Evolutionary conservation across 164 flowering plant genomes (phyloP), one percentile per base, ranked within the genome.

Genomic region (Stephania yunnanensis): DNA sequence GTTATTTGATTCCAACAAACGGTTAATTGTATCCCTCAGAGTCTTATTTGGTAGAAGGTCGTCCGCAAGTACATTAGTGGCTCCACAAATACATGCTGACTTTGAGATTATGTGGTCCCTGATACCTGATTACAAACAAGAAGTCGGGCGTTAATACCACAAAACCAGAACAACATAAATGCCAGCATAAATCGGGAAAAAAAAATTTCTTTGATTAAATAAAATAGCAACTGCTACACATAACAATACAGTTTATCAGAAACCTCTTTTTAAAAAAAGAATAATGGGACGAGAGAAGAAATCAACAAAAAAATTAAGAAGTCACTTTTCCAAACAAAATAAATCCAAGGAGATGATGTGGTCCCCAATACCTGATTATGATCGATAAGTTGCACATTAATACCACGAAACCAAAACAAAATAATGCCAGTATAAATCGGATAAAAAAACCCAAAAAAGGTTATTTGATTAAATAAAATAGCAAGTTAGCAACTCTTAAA

Each of bases 41-140:
- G 97, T 90, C 87, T 89, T 90, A 76, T 96, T 96, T 19, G 99
- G 99, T 69, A 96, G 74, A 74, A 96, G 95, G 84, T 96, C 95
- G 84, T 96, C 98, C 9, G 98, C 97, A 68, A 92, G 97, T 65
- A 92, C 69, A 81, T 88, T 87, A 78, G 87, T 87, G 44, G 92
- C 93, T 68, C 97, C 95, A 83, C 99, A 96, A 11, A 89, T 88
- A 80, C 99, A 94, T 78, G 80, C 75, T 61, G 92, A 86, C 69
- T 87, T 92, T 0, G 92, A 89, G 44, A 96, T 92, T 6, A 94
- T 91, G 79, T 87, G 74, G 67, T 92, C 94, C 72, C 99, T 85
- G 46, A 96, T 92, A 84, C 99, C 99, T 96, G 91, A 20, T 25
- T 20, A 71, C 5, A 69, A 19, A 31, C 25, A 44, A 66, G 6